Percentiles rank a stretch among this genome's conserved stretches.
Conservation (phyloP, 306 rosid species). For the Mimosa bimucronata region DNA sequence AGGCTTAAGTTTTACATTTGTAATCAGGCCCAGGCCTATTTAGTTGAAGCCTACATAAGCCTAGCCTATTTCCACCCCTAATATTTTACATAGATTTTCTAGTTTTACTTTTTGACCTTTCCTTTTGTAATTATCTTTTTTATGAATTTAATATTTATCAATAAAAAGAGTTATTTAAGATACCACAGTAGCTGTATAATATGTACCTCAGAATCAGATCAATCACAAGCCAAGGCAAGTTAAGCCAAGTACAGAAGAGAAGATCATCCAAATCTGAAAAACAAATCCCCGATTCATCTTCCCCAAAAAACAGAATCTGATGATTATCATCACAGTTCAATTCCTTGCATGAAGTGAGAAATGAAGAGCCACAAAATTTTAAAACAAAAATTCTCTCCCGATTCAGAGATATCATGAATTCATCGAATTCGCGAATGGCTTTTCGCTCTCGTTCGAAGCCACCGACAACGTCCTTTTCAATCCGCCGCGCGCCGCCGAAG, state of each 20-base stretch:
- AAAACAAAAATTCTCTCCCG: background rate
- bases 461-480: constrained; percentile 37
- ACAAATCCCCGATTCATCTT: background rate
- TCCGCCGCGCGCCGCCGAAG: background rate
- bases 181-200: too few species aligned
- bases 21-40: too few species aligned
- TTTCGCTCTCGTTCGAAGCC: constrained; percentile 70
- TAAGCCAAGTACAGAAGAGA: constrained; percentile 29
- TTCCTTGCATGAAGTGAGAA: background rate
- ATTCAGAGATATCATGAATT: constrained; percentile 32
- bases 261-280: constrained; percentile 8
- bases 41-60: too few species aligned
- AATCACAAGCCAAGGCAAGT: background rate
- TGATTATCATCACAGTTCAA: background rate
- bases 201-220: background rate
- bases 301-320: background rate
- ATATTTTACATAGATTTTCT: too few species aligned
- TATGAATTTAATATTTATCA: too few species aligned
- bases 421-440: constrained; percentile 61
- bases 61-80: too few species aligned
- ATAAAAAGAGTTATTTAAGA: constrained; percentile 26
- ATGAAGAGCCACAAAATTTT: background rate
- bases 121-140: too few species aligned
- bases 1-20: too few species aligned
- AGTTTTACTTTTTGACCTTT: too few species aligned